Evolutionary conservation across 2,329 filamentous ascomycete species (phyloP).

Genomic region (Esteya vermicola): DNA sequence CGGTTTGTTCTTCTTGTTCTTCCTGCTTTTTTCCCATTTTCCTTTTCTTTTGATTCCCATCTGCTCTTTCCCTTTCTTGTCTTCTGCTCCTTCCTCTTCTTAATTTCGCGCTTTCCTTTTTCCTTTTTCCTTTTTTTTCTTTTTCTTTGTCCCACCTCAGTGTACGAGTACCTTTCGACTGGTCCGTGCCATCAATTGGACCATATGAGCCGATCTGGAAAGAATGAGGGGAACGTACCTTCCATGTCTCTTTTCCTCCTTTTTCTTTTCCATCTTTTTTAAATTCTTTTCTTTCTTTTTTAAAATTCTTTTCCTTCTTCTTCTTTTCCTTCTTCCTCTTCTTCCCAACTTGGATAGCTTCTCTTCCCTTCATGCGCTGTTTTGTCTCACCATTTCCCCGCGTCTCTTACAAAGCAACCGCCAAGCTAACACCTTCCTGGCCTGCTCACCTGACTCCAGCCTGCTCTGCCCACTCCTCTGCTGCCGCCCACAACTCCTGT

Average conservation of each 20-base stretch:
- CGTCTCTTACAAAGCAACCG: neutral
- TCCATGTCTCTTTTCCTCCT: neutral
- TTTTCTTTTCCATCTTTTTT: neutral
- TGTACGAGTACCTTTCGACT: too few species aligned
- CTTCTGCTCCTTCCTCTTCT: neutral
- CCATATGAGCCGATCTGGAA: too few species aligned
- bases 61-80: neutral
- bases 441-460: neutral
- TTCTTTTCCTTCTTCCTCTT: neutral
- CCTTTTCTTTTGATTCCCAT: neutral
- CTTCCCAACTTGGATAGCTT: neutral
- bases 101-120: neutral
- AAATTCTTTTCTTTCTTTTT: neutral
- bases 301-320: neutral
- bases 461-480: conserved; percentile 5
- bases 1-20: too few species aligned
- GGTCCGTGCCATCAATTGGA: too few species aligned
- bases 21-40: too few species aligned
- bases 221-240: too few species aligned
- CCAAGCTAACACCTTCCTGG: neutral
- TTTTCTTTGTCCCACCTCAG: too few species aligned
- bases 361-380: neutral
- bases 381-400: neutral
- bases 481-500: too few species aligned
- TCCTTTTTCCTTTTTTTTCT: neutral